Base-by-base conservation (phyloP, 169 alveolate species). In the Miamiensis avidus region DNA sequence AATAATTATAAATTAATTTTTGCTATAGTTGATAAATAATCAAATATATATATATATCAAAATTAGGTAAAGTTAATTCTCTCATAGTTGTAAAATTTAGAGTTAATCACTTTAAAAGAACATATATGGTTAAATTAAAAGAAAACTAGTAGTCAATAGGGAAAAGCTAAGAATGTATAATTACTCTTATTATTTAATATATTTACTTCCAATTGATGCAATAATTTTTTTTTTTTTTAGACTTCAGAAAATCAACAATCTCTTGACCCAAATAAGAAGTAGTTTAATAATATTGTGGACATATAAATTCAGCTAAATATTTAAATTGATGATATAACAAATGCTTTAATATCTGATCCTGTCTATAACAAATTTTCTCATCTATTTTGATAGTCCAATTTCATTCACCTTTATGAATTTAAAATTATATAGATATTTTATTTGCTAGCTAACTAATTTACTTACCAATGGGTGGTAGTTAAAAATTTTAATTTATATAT, bases 281-380 rank as follows among this genome's bases (percentile, higher is more conserved):
- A 74, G 6, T 72, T 25, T 82, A 65, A 73, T 27, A 73, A 82
- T 82, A n/a, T 82, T 1, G 32, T 27, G 30, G 86, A 82, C 31
- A 69, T 72, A 0, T 32, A 73, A 32, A 82, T 82, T 73, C 30
- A 0, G 25, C 33, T 76, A n/a, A 72, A 82, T 25, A 69, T 82
- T 30, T 11, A 16, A 49, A 65, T 74, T 0, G 86, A 82, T 82
- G 79, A 82, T 72, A 29, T 82, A 31, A 82, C 78, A 29, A 82
- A 82, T 34, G 49, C 78, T 27, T 49, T 82, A 72, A 74, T 29
- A 73, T 69, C 65, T 0, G 86, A 82, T 73, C 73, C 65, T 29
- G 11, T 72, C n/a, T 82, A 31, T 72, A 16, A 27, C 1, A 82
- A 82, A 33, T 82, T 82, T 31, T 69, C 4, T 26, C 25, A 27